These are phyloP conservation scores for Curvularia spicifera DNA, from an alignment of 2,329 filamentous ascomycete species.

Conservation along the genomic window DNA sequence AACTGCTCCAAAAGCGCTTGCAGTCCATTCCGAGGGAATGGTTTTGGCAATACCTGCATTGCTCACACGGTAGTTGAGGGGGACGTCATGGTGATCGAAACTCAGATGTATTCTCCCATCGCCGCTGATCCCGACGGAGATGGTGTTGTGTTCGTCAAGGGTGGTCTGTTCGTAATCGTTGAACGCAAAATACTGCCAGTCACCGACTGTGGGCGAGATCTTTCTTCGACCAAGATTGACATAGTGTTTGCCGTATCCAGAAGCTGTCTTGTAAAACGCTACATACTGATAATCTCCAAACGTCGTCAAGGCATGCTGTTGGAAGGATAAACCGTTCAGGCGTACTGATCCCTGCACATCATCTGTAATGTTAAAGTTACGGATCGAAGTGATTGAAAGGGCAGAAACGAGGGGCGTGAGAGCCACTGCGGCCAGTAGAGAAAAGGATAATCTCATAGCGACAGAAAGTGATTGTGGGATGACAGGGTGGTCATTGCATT, in stretches of 20 bases:
- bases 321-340: constrained; percentile 59
- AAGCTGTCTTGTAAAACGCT: constrained; percentile 52
- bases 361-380: constrained; percentile 40
- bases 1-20: constrained; percentile 38
- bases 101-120: constrained; percentile 62
- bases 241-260: constrained; percentile 44
- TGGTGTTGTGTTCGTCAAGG: constrained; percentile 61
- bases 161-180: constrained; percentile 59
- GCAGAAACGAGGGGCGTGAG: constrained; percentile 25
- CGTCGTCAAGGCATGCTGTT: constrained; percentile 57
- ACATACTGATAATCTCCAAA: constrained; percentile 59
- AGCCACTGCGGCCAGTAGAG: constrained; percentile 16
- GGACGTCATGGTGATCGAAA: constrained; percentile 58
- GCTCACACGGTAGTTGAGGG: constrained; percentile 46
- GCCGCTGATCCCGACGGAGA: constrained; percentile 59
- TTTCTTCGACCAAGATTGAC: constrained; percentile 57
- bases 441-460: constrained; percentile 27
- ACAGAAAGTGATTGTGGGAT: background rate
- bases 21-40: constrained; percentile 36
- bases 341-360: constrained; percentile 46
- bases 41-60: constrained; percentile 42
- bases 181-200: constrained; percentile 58
- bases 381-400: constrained; percentile 36
- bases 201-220: constrained; percentile 45
- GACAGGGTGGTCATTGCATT: background rate